Base-by-base conservation (phyloP, 2,329 filamentous ascomycete genomes). In the Hymenoscyphus repandus region DNA sequence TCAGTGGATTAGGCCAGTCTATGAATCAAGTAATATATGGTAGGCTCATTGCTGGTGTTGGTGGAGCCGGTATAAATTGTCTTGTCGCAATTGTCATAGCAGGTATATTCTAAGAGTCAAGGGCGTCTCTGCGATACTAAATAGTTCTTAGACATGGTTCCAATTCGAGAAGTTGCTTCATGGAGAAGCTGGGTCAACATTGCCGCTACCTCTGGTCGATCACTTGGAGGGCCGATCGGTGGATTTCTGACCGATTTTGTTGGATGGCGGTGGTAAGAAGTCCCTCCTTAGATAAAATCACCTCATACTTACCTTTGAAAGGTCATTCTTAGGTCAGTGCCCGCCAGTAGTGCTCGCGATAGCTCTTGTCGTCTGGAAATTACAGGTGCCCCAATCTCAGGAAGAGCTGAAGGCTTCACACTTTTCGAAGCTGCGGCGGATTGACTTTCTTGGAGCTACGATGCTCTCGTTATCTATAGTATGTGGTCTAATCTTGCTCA, bases 371-470 rank as follows among this genome's bases (percentile, higher is more conserved):
- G 65, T 45, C 15, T 56, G 44, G 44, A 55, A 58, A 34, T 44
- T 58, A 9, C n/a, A 58, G 18, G 45, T 56, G 4, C 32, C 46
- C 54, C 30, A 42, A 4, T 55, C 70, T 52, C 15, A 52, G 4
- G 20, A 18, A 1, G n/a, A 13, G 27, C 10, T 11, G 9, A 44
- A 42, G 39, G 47, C 53, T 46, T 47, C 50, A 1, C 55, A 58
- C 1, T 20, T 55, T 6, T 42, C 53, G 2, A 59, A 61, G 45
- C 64, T 84, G 6, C 67, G 67, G 11, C 71, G 80, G 1, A 72
- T 86, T 45, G 82, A 86, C 63, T 80, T 84, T 54, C 50, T 75
- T 0, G 82, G 82, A 0, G 74, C 79, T 0, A 55, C 66, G 78
- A 1, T 71, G 75, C 34, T 71, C 66, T 31, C 48, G 63, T 0